Percentiles rank a stretch among this genome's conserved stretches.
phyloP scores from a whole-genome alignment of 2,329 filamentous ascomycete genomes.

The Atkinsonella hypoxylon region DNA sequence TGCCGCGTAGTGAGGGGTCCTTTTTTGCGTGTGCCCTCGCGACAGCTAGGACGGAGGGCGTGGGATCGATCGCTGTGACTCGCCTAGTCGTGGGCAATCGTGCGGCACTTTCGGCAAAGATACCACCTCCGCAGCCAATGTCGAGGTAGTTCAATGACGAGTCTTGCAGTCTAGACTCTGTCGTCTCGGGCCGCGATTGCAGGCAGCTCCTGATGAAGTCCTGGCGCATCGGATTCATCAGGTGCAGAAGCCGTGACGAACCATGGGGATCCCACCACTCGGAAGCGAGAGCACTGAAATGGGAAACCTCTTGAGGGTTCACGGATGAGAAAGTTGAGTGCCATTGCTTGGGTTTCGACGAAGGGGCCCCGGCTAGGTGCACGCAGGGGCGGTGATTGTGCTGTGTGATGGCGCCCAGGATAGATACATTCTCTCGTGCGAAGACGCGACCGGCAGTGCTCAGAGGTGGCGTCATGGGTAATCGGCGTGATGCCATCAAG shows the following conservation, averaged over 20 bases:
- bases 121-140: constrained; percentile 89
- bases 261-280: constrained; percentile 97
- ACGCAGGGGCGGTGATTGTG: background rate
- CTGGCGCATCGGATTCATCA: constrained; percentile 96
- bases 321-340: constrained; percentile 51
- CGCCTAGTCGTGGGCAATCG: constrained; percentile 48
- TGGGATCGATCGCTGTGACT: constrained; percentile 71
- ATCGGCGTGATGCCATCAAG: background rate
- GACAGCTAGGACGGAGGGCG: constrained; percentile 58
- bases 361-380: background rate
- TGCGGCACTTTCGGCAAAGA: constrained; percentile 83
- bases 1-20: constrained; percentile 54
- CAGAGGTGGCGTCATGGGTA: background rate
- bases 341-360: constrained; percentile 4
- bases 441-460: constrained; percentile 2
- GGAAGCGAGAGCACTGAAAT: constrained; percentile 87
- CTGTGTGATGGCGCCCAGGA: background rate
- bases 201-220: constrained; percentile 75
- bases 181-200: constrained; percentile 32
- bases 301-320: constrained; percentile 77
- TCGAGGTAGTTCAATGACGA: constrained; percentile 61
- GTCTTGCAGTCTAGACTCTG: constrained; percentile 14
- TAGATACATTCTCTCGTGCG: background rate
- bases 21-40: constrained; percentile 63
- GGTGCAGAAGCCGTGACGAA: constrained; percentile 80